A percentile compares a stretch with the other conserved stretches of the same genome.
Evolutionary conservation across 2,329 filamentous ascomycete genomes (phyloP).

Genomic region (Didymella pinodella): DNA sequence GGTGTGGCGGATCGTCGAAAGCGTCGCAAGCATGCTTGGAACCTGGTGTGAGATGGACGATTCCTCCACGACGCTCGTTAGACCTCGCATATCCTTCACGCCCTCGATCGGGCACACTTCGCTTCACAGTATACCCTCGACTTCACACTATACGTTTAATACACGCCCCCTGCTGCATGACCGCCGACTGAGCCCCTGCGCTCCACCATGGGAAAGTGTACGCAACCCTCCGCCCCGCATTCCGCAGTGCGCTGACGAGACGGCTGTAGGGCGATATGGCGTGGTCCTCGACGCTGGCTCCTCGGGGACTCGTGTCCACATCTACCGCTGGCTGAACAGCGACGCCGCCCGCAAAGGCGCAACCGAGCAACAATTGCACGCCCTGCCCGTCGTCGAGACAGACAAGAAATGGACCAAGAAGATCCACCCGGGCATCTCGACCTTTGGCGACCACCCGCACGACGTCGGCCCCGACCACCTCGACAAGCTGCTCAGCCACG

Average conservation of each 20-base stretch:
- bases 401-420: slow-evolving; percentile 92
- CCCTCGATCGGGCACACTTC: slow-evolving; percentile 12
- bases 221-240: slow-evolving; percentile 29
- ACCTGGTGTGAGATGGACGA: not conserved
- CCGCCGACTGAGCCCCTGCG: slow-evolving; percentile 28
- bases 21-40: slow-evolving; percentile 4
- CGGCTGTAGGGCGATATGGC: slow-evolving; percentile 72
- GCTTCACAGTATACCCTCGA: not conserved
- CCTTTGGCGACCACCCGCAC: slow-evolving; percentile 79
- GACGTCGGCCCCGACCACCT: slow-evolving; percentile 84
- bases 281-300: slow-evolving; percentile 97
- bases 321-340: slow-evolving; percentile 92
- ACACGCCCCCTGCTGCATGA: slow-evolving; percentile 38
- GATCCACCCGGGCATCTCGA: slow-evolving; percentile 86
- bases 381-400: slow-evolving; percentile 80
- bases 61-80: slow-evolving; percentile 17
- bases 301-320: slow-evolving; percentile 91
- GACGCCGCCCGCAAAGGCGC: slow-evolving; percentile 70
- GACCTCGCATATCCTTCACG: not conserved
- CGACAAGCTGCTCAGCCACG: slow-evolving; percentile 79
- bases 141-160: not conserved
- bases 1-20: slow-evolving; percentile 11
- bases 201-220: slow-evolving; percentile 55
- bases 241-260: slow-evolving; percentile 33
- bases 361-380: slow-evolving; percentile 66